phyloP scores from a whole-genome alignment of 31 red algal genomes.

The Odonthalia washingtoniensis region DNA sequence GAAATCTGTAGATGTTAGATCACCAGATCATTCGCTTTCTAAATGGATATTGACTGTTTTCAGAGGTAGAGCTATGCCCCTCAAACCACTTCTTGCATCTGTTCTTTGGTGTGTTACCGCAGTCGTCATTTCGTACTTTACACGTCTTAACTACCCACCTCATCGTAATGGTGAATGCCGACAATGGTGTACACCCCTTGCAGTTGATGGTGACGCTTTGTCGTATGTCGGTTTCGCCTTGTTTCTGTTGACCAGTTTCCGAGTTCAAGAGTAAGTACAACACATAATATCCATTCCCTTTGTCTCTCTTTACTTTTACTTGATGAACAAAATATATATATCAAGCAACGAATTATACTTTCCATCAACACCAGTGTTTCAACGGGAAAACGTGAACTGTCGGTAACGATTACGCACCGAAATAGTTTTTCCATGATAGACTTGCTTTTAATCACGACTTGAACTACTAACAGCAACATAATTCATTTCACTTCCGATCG shows the following conservation, averaged over 20 bases:
- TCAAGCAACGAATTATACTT: too few species aligned
- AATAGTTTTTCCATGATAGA: too few species aligned
- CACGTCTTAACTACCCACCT: constrained; percentile 30
- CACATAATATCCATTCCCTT: too few species aligned
- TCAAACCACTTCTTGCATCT: constrained; percentile 27
- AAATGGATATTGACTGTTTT: constrained; percentile 17
- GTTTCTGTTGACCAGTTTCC: constrained; percentile 71
- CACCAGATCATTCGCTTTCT: constrained; percentile 32
- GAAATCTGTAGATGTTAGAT: constrained; percentile 39
- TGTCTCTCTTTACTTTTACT: too few species aligned
- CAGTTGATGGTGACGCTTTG: constrained; percentile 61
- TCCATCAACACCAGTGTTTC: too few species aligned
- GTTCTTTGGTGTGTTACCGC: constrained; percentile 37
- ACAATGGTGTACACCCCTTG: constrained; percentile 69
- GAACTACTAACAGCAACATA: too few species aligned
- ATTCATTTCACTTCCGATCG: too few species aligned
- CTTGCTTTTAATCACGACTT: too few species aligned
- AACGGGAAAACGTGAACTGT: too few species aligned
- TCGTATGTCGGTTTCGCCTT: constrained; percentile 68
- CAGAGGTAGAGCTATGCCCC: constrained; percentile 66
- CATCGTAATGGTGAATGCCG: constrained; percentile 56
- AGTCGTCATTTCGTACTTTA: constrained; percentile 49
- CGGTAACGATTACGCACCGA: too few species aligned
- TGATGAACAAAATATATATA: too few species aligned
- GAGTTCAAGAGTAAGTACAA: constrained; percentile 58